Evolutionary conservation across 208 protist species (phyloP).

Genomic region (Leishmania gerbilli): DNA sequence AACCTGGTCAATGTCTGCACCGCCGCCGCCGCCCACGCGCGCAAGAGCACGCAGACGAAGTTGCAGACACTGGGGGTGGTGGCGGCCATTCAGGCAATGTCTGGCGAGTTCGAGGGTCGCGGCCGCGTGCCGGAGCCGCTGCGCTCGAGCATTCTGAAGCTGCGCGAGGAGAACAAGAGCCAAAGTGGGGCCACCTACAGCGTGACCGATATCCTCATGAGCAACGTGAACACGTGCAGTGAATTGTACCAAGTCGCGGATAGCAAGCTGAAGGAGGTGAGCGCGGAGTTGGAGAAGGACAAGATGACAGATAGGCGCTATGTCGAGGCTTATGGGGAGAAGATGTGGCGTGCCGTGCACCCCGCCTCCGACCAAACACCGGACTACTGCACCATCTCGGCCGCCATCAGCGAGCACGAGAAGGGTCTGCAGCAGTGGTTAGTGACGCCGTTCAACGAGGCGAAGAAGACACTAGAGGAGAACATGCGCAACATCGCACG

Average conservation of each 20-base stretch:
- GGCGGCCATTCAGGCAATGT: constrained; percentile 63
- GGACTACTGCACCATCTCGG: constrained; percentile 56
- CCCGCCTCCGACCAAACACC: constrained; percentile 45
- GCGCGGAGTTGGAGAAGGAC: constrained; percentile 59
- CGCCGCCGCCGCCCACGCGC: constrained; percentile 34
- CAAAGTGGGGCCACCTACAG: constrained; percentile 38
- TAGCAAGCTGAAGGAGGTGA: constrained; percentile 59
- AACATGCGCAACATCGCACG: constrained; percentile 66
- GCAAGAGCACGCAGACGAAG: constrained; percentile 38
- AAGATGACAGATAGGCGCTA: constrained; percentile 50
- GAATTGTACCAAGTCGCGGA: constrained; percentile 49
- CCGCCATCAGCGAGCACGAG: constrained; percentile 57
- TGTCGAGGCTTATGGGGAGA: constrained; percentile 66
- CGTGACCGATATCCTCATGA: constrained; percentile 42
- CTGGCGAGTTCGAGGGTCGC: constrained; percentile 45
- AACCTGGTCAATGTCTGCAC: constrained; percentile 49
- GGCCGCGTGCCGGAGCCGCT: constrained; percentile 69
- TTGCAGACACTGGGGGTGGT: constrained; percentile 63
- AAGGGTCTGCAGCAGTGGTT: constrained; percentile 53
- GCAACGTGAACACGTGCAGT: constrained; percentile 57
- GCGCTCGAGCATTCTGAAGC: constrained; percentile 54
- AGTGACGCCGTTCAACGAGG: constrained; percentile 42
- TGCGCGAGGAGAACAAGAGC: constrained; percentile 45
- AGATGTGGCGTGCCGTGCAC: constrained; percentile 72
- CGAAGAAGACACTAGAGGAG: constrained; percentile 48